phyloP scores from a whole-genome alignment of 768 basidiomycete genomes.

The Tricholoma matsutake region DNA sequence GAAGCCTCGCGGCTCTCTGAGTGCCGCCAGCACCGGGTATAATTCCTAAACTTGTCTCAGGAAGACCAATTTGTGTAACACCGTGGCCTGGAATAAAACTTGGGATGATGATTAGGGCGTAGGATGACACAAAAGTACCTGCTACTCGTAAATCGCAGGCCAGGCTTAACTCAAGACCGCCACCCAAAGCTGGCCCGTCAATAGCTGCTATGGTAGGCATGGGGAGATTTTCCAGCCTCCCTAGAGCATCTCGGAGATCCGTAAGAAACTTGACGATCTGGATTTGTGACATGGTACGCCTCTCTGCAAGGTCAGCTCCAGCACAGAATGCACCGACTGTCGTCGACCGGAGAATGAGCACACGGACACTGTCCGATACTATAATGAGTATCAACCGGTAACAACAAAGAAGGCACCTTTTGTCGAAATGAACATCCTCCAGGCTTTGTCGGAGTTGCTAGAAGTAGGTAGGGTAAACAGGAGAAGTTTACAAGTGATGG shows the following conservation, averaged over 20 bases:
- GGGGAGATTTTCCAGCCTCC: conserved; percentile 74
- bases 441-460: conserved; percentile 75
- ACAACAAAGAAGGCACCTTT: conserved; percentile 39
- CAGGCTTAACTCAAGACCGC: conserved; percentile 85
- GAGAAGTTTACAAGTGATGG: background rate
- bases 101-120: background rate
- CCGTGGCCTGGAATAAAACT: conserved; percentile 39
- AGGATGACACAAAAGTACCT: conserved; percentile 44
- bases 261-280: conserved; percentile 78
- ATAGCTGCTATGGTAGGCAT: conserved; percentile 92
- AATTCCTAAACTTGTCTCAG: conserved; percentile 75
- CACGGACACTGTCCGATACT: conserved; percentile 52
- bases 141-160: conserved; percentile 90
- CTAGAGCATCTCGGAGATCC: conserved; percentile 68
- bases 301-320: conserved; percentile 85
- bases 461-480: background rate
- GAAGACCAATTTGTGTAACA: conserved; percentile 85
- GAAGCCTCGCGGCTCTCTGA: conserved; percentile 72
- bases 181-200: conserved; percentile 90
- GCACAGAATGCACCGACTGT: conserved; percentile 83
- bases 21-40: conserved; percentile 93
- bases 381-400: conserved; percentile 1
- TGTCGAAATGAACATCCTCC: conserved; percentile 63
- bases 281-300: conserved; percentile 73
- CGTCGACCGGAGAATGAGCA: conserved; percentile 81